These are phyloP conservation scores for Metarhizium sp. DNA, from an alignment of 2,329 filamentous ascomycete genomes.

Conservation along the genomic window DNA sequence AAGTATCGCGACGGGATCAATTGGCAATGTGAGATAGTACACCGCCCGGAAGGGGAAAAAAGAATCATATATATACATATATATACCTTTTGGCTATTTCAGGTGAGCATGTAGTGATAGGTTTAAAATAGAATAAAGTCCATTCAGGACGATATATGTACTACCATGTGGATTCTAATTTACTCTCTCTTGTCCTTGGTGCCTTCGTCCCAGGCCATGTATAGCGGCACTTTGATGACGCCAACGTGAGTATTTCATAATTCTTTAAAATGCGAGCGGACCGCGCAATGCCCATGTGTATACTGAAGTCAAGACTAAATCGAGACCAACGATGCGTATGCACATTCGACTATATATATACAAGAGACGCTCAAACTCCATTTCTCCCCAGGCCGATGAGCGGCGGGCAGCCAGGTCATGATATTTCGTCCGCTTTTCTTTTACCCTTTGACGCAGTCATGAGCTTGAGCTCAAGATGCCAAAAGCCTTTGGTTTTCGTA, in stretches of 20 bases:
- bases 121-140: neutral
- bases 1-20: neutral
- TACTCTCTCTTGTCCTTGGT: neutral
- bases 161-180: neutral
- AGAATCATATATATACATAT: neutral
- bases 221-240: neutral
- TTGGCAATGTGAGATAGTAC: neutral
- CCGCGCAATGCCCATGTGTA: too few species aligned
- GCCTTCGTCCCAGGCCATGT: neutral
- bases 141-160: neutral
- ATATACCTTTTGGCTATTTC: neutral
- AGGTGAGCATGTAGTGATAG: neutral
- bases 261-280: too few species aligned
- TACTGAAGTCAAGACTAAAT: too few species aligned
- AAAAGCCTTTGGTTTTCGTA: slow-evolving; percentile 41
- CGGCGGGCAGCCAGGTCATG: slow-evolving; percentile 10
- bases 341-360: neutral
- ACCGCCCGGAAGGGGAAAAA: neutral
- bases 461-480: slow-evolving; percentile 52
- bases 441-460: slow-evolving; percentile 47
- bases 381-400: neutral
- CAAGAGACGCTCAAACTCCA: neutral
- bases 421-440: slow-evolving; percentile 22
- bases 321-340: neutral
- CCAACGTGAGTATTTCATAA: too few species aligned